These are phyloP conservation scores for Phaeophleospora eucalypticola DNA, from an alignment of 2,329 filamentous ascomycete species.

Conservation along the genomic window DNA sequence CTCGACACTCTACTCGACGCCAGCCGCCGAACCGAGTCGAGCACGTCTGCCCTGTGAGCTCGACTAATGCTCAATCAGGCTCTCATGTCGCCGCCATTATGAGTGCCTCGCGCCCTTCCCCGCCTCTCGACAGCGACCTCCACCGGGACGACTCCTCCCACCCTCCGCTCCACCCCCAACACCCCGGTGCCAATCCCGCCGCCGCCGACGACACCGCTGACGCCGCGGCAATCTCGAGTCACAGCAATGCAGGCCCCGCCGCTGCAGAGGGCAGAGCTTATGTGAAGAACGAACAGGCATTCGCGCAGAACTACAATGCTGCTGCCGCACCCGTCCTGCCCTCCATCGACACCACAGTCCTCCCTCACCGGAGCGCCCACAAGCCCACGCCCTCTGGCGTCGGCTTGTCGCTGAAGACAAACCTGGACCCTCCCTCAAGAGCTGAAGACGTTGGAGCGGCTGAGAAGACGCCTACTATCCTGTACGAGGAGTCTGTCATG, in stretches of 20 bases:
- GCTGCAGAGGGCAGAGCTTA: not conserved
- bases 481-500: constrained; percentile 9
- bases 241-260: not conserved
- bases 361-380: constrained; percentile 10
- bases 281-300: constrained; percentile 7
- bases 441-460: constrained; percentile 4
- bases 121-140: too few species aligned
- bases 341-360: constrained; percentile 14
- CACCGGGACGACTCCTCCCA: too few species aligned
- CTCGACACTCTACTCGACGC: too few species aligned
- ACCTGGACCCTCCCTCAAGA: constrained; percentile 9
- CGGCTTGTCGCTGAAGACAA: constrained; percentile 22
- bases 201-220: too few species aligned
- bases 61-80: too few species aligned
- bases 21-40: too few species aligned
- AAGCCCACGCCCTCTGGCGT: constrained; percentile 17
- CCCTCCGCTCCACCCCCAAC: too few species aligned
- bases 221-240: too few species aligned
- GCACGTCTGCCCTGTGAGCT: too few species aligned
- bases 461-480: constrained; percentile 15
- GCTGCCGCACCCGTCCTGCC: constrained; percentile 11
- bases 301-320: too few species aligned
- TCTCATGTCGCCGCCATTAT: not conserved
- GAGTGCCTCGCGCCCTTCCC: not conserved
- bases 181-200: too few species aligned